Evolutionary conservation across 2,329 filamentous ascomycete species (phyloP).

Genomic region (Penicillium sclerotiorum): DNA sequence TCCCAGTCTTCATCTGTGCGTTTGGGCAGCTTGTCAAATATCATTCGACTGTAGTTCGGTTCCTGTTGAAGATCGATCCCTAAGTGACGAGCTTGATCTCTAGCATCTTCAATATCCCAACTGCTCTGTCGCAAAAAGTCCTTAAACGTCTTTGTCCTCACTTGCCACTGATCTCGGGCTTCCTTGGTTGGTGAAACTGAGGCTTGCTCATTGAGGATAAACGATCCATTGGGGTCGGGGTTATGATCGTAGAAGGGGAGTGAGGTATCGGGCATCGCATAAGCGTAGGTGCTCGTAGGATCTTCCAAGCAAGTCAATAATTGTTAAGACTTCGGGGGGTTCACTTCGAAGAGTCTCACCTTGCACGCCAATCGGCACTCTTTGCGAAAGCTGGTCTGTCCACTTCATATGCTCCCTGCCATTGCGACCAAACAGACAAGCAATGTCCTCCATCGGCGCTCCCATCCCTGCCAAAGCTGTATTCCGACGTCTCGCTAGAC

Average conservation of each 20-base stretch:
- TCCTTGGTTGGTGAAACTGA: not conserved
- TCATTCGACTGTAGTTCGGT: constrained; percentile 38
- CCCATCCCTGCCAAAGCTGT: constrained; percentile 47
- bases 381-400: constrained; percentile 31
- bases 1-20: constrained; percentile 13
- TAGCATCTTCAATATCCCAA: constrained; percentile 32
- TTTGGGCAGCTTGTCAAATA: constrained; percentile 36
- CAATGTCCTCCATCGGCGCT: constrained; percentile 40
- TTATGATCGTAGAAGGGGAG: constrained; percentile 26
- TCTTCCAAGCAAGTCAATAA: constrained; percentile 15
- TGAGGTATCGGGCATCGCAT: constrained; percentile 18
- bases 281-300: constrained; percentile 22
- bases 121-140: constrained; percentile 21
- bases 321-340: not conserved
- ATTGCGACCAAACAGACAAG: constrained; percentile 45
- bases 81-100: constrained; percentile 29
- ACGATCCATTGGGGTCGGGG: constrained; percentile 12
- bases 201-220: not conserved
- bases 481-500: constrained; percentile 60
- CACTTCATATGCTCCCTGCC: constrained; percentile 42
- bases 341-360: constrained; percentile 25
- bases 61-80: constrained; percentile 38
- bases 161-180: constrained; percentile 10
- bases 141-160: no score
- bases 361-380: constrained; percentile 23